Evolutionary conservation across 257 asterid genomes (phyloP).

Genomic region (Eustoma russellianum): DNA sequence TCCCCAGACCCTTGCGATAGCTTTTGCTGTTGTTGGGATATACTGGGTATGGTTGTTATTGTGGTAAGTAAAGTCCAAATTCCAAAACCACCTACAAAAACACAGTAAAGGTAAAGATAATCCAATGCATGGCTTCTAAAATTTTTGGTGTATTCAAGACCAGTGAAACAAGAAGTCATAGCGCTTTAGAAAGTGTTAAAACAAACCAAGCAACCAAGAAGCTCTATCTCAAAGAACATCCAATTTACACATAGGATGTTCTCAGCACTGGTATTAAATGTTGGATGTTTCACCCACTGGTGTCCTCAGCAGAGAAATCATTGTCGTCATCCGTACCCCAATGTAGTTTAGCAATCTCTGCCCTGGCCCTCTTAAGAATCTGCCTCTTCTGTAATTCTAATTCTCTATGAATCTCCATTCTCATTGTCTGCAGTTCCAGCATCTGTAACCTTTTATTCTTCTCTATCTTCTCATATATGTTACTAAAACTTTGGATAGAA

Average conservation of each 20-base stretch:
- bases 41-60: too few species aligned
- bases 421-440: constrained; percentile 67
- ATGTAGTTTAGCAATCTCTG: constrained; percentile 54
- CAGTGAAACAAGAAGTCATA: neutral
- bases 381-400: constrained; percentile 63
- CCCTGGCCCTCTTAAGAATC: constrained; percentile 73
- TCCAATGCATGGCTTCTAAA: too few species aligned
- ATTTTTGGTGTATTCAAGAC: neutral
- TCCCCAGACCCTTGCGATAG: too few species aligned
- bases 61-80: too few species aligned
- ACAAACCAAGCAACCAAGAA: constrained; percentile 20
- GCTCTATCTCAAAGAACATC: neutral
- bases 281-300: constrained; percentile 23
- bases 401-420: constrained; percentile 69
- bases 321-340: constrained; percentile 38
- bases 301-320: constrained; percentile 35
- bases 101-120: too few species aligned
- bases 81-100: too few species aligned
- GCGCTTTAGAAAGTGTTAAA: constrained; percentile 19
- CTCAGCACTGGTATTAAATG: too few species aligned
- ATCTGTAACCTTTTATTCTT: constrained; percentile 60
- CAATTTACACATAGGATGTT: neutral
- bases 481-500: constrained; percentile 60
- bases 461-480: constrained; percentile 74
- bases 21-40: too few species aligned